Evolutionary conservation across 2,329 filamentous ascomycete genomes (phyloP), one percentile per base, ranked within the genome.

Genomic region (Clonostachys solani): DNA sequence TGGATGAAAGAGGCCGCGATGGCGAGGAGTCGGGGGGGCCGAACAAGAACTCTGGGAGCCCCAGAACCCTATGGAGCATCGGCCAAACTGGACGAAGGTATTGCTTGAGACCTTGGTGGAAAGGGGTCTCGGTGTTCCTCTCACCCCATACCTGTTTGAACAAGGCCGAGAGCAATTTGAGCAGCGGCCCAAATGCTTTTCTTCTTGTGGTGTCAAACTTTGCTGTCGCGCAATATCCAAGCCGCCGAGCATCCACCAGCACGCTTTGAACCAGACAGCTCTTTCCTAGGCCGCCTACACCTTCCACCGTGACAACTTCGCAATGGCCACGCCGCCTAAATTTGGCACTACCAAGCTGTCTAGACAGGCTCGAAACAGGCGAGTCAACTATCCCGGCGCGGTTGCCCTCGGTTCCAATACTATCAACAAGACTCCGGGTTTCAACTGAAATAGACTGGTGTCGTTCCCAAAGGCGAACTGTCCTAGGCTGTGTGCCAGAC

Each of bases 81-180:
- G 80, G 79, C 83, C 83, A 86, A 13, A 82, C 73, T 2, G 83
- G 82, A 23, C 75, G 75, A 41, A 85, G 74, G 50, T 83, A 83
- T 45, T 83, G 74, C 61, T 81, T 83, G 34, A 86, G 60, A 2
- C 73, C 66, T 54, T 80, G 76, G 51, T 86, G 83, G 47, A 86
- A 84, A 3, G 74, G 68, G 1, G 82, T 85, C 40, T 84, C 79
- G 0, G 82, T 84, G 54, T 85, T 81, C 37, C 76, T 75, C 59
- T 86, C 83, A 1, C 81, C 82, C 72, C 81, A 86, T 4, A 85
- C 78, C 58, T 86, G 83, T 56, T 81, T 81, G 62, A 86, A 85
- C 15, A 86, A 66, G 17, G 80, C 84, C 12, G 81, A 84, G 12
- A 86, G 63, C n/a, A 86, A 64, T 61, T 80, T 84, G 23, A 86